Base-by-base conservation (phyloP, 306 rosid genomes). In the Acacia crassicarpa region DNA sequence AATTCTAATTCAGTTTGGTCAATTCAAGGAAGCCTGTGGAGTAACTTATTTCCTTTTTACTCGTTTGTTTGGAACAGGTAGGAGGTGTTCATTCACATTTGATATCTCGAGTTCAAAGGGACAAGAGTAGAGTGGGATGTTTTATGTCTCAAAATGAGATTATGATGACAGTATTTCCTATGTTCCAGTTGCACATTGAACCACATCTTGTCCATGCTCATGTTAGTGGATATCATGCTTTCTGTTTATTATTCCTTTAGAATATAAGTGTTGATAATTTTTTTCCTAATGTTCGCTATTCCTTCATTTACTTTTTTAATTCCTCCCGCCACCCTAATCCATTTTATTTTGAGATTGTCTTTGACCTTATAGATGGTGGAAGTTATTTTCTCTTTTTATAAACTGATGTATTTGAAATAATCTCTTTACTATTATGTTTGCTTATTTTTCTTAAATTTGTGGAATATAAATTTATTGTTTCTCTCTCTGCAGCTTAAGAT, bases 11-110 rank as follows among this genome's bases (percentile, higher is more conserved):
- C 41, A 20, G 38, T 66, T 79, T 43, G 38, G 46, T 70, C 61
- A 65, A 49, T 70, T 78, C 78, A 69, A 75, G 82, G 71, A 78
- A 63, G 66, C 63, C 79, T 54, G 19, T 73, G 43, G 11, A 77
- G 43, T 78, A 77, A 85, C 67, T 46, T 69, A 17, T 32, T 69
- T 74, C 13, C 76, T 72, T 72, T 56, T 81, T 19, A 35, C 78
- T 77, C 46, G 74, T 73, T 81, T 53, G 56, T 82, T 77, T 45
- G 80, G 86, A 86, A 89, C 89, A 95, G 99, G 94, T 95, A 76
- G 99, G 99, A 66, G 99, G 99, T 72, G 99, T 95, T 86, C 99
- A 95, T 87, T 95, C 99, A 4, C 99, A 95, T 92, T 91, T 95
- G 78, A 91, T 95, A 86, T 93, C 99, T 87, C 91, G 98, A 78